Evolutionary conservation across 2,329 filamentous ascomycete genomes (phyloP).

Genomic region (Botrytis sinoallii): DNA sequence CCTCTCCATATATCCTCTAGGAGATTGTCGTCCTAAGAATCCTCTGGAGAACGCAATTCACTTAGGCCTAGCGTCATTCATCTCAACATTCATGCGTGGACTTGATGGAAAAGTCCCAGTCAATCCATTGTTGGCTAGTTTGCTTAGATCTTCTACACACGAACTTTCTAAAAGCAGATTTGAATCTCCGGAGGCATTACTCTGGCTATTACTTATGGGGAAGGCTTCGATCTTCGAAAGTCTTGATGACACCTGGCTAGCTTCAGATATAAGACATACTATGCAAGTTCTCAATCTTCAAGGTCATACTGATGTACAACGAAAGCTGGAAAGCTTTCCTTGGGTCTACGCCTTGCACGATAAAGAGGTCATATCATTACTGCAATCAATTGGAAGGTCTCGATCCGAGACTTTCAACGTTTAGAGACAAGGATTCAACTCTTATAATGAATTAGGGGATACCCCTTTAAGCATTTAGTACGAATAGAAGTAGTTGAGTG

Average conservation of each 20-base stretch:
- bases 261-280: constrained; percentile 17
- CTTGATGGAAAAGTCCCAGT: constrained; percentile 13
- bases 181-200: constrained; percentile 24
- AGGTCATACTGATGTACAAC: constrained; percentile 22
- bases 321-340: constrained; percentile 29
- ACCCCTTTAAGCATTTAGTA: background rate
- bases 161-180: background rate
- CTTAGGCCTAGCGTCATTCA: constrained; percentile 33
- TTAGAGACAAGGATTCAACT: background rate
- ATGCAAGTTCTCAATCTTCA: constrained; percentile 19
- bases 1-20: constrained; percentile 25
- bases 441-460: background rate
- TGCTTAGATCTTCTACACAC: background rate
- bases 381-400: background rate
- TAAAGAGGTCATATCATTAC: background rate
- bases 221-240: constrained; percentile 18
- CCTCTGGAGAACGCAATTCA: constrained; percentile 28
- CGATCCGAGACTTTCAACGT: background rate
- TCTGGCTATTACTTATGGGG: constrained; percentile 30
- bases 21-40: background rate
- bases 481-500: background rate
- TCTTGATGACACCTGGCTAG: constrained; percentile 19
- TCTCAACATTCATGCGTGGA: constrained; percentile 30
- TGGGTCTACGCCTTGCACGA: constrained; percentile 32
- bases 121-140: constrained; percentile 22